phyloP scores from a whole-genome alignment of 805 yeast genomes.

The Zygosaccharomyces bailii region DNA sequence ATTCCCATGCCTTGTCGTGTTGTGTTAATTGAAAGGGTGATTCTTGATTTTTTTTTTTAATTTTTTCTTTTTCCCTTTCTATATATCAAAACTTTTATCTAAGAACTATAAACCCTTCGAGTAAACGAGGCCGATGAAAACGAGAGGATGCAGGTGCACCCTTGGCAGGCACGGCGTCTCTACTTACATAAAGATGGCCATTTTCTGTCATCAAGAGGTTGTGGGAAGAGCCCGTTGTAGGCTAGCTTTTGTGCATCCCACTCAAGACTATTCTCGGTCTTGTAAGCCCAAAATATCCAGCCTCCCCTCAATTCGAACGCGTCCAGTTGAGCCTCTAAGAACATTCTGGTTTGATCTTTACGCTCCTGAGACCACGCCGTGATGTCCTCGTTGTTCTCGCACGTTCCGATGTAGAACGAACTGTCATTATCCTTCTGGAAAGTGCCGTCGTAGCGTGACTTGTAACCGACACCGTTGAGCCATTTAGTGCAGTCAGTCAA shows the following conservation, averaged over 20 bases:
- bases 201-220: slow-evolving; percentile 66
- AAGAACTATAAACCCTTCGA: background rate
- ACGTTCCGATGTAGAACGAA: slow-evolving; percentile 51
- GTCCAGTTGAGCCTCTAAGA: slow-evolving; percentile 87
- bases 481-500: slow-evolving; percentile 86
- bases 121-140: background rate
- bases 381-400: slow-evolving; percentile 49
- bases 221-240: slow-evolving; percentile 66
- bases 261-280: slow-evolving; percentile 76
- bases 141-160: too few relatives aligned
- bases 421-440: slow-evolving; percentile 37
- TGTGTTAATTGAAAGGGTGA: background rate
- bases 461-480: slow-evolving; percentile 83
- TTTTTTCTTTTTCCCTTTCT: background rate
- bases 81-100: background rate
- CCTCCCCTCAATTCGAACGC: slow-evolving; percentile 74
- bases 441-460: slow-evolving; percentile 75
- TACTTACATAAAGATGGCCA: slow-evolving; percentile 62
- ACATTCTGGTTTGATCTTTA: slow-evolving; percentile 58
- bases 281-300: slow-evolving; percentile 94
- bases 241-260: slow-evolving; percentile 76
- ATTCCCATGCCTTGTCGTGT: background rate
- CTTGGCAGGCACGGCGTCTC: background rate
- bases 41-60: background rate
- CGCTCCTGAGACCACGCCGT: slow-evolving; percentile 57